Evolutionary conservation across 441 rosid species (phyloP), one percentile per base, ranked within the genome.

Genomic region (Adansonia rubrostipa): DNA sequence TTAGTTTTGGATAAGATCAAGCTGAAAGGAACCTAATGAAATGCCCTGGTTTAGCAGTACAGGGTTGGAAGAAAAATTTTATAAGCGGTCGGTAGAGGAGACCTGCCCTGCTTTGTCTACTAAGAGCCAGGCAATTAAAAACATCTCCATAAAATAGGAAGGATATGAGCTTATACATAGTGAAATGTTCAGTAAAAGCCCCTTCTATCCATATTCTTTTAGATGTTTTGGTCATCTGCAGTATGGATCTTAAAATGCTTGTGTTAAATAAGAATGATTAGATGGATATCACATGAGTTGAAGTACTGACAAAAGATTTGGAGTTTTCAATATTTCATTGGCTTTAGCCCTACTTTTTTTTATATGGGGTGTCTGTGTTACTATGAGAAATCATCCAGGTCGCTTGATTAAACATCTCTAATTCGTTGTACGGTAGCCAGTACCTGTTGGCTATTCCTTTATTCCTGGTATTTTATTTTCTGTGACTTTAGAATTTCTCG

Each of bases 231-330:
- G 17, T 42, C 24, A 44, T 67, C 15, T 44, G 28, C 33, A 11
- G 28, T 48, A 13, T 48, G 33, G 73, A 48, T 66, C 51, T 48
- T 69, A 69, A 17, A 67, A 22, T 17, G 71, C 33, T 67, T 44
- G 2, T 3, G 54, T 5, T 22, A 44, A 67, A 44, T 19, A 44
- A 67, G 33, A 67, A 48, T 45, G 3, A 10, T 68, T 68, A 68
- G 56, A 68, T 19, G 24, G 54, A 17, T 8, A 9, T 24, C 28
- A 9, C 24, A 4, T 44, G 53, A 45, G 15, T 4, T 67, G n/a
- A 45, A 19, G 56, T 68, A 9, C 72, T 9, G 11, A 50, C 24
- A 40, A 11, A 48, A 7, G 11, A 69, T 6, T 69, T 10, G 28
- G 8, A 67, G 5, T 15, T 63, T 36, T 48, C 3, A 6, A 6